Base-by-base conservation (phyloP, 352 stramenopile species). In the Globisporangium alternatum region DNA sequence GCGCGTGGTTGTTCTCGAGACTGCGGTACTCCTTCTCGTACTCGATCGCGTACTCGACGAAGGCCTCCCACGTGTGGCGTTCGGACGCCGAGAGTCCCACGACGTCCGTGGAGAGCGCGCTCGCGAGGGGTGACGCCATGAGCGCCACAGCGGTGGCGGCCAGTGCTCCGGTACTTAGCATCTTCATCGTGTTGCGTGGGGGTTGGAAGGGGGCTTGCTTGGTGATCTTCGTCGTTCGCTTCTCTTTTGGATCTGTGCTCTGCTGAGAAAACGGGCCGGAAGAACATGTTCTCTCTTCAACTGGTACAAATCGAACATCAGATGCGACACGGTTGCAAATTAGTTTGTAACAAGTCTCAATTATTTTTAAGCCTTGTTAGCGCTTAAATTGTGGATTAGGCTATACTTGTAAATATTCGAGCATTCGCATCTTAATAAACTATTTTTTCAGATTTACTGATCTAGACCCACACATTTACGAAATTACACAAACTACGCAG, bases 21-120 rank as follows among this genome's bases (percentile, higher is more conserved):
- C 56, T 67, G 57, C 72, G 72, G 41, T 88, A 88, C 52, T 69
- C 60, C 60, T 88, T 88, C 43, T 77, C 60, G 56, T 68, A 84
- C 62, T 86, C 76, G 41, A 83, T 68, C 7, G 76, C 76, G 64
- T 88, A 86, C 56, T 86, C 72, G 21, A 88, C 72, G 51, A 88
- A 88, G 19, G 64, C 47, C 30, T 77, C 69, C 78, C 78, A 88
- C 56, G 53, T 67, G 47, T 67, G 53, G 53, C 76, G 75, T 54
- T 81, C 51, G 2, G 56, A 48, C 44, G 19, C 58, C 3, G 35
- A 44, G n/a, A 64, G 44, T 44, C 58, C 58, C 9, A 56, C 58
- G 17, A 37, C 55, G 12, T 64, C 58, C 58, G 47, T 56, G 44
- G 58, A 43, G n/a, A 64, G 33, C 8, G 58, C 58, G 30, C 21